Evolutionary conservation across 1,284 basidiomycete genomes (phyloP).

Genomic region (Ceratobasidium sp.): DNA sequence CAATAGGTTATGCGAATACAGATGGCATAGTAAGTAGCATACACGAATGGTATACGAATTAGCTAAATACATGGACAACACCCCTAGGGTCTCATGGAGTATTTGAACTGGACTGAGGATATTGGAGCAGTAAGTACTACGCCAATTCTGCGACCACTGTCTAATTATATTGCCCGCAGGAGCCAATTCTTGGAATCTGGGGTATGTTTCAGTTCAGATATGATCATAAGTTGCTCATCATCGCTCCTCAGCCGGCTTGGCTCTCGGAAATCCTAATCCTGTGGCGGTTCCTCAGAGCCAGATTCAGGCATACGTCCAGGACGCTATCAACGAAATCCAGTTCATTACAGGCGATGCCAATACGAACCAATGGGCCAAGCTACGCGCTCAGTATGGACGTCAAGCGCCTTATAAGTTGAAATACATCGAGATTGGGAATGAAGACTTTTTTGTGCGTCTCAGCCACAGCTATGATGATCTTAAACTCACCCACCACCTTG

Average conservation of each 20-base stretch:
- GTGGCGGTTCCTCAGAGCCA: slow-evolving; percentile 66
- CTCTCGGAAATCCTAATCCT: slow-evolving; percentile 62
- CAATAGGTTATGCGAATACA: slow-evolving; percentile 69
- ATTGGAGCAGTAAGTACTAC: slow-evolving; percentile 53
- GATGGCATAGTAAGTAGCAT: slow-evolving; percentile 61
- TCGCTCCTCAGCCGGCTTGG: slow-evolving; percentile 77
- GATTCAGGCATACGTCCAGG: slow-evolving; percentile 73
- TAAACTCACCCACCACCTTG: slow-evolving; percentile 45
- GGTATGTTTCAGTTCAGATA: slow-evolving; percentile 54
- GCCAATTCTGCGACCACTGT: background rate
- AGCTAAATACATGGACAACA: slow-evolving; percentile 57
- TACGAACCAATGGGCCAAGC: slow-evolving; percentile 65
- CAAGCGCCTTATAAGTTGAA: slow-evolving; percentile 70
- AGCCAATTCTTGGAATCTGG: slow-evolving; percentile 43
- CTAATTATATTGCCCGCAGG: background rate
- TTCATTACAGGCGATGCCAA: slow-evolving; percentile 55
- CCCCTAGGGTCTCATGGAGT: slow-evolving; percentile 70
- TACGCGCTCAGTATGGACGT: slow-evolving; percentile 73
- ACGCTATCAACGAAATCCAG: slow-evolving; percentile 73
- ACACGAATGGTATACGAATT: slow-evolving; percentile 24
- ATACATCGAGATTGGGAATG: slow-evolving; percentile 68
- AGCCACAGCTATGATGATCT: too few relatives aligned
- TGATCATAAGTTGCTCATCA: too few relatives aligned
- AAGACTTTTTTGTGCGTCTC: slow-evolving; percentile 51
- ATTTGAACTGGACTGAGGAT: slow-evolving; percentile 75